These are phyloP conservation scores for Paulownia fortunei DNA, from an alignment of 257 asterid species.

Conservation along the genomic window DNA sequence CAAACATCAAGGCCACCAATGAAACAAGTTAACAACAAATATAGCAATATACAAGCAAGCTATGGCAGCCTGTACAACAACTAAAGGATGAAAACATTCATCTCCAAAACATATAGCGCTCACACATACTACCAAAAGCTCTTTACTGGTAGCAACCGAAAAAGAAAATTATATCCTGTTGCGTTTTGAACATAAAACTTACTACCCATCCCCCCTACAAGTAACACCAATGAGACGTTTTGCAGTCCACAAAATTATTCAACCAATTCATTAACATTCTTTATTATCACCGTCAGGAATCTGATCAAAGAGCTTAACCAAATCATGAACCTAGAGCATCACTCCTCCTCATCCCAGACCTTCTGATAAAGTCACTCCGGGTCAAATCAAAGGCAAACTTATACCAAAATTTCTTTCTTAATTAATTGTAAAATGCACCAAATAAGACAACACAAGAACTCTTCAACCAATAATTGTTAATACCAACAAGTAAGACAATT, in stretches of 20 bases:
- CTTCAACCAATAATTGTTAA: not conserved
- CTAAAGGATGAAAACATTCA: not conserved
- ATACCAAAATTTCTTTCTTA: not conserved
- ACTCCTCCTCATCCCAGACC: conserved; percentile 2
- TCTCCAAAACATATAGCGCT: not conserved
- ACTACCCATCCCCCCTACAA: not conserved
- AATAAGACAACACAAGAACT: conserved; percentile 3
- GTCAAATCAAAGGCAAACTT: not conserved
- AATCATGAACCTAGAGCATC: conserved; percentile 14
- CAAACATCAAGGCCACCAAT: not conserved
- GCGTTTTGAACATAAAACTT: no score
- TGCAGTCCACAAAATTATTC: not conserved
- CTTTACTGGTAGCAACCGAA: not conserved
- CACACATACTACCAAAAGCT: not conserved
- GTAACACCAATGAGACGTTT: not conserved
- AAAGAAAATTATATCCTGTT: not conserved
- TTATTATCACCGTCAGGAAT: not conserved
- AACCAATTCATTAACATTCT: conserved; percentile 2
- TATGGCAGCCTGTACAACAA: not conserved
- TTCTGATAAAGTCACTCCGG: not conserved
- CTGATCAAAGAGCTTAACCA: conserved; percentile 19
- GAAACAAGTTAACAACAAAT: not conserved
- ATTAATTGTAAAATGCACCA: conserved; percentile 5
- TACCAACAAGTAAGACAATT: conserved; percentile 3
- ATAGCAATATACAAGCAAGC: not conserved